Percentiles rank a stretch among this genome's conserved stretches.
Conservation (phyloP, 306 rosid genomes). For the Abrus precatorius region DNA sequence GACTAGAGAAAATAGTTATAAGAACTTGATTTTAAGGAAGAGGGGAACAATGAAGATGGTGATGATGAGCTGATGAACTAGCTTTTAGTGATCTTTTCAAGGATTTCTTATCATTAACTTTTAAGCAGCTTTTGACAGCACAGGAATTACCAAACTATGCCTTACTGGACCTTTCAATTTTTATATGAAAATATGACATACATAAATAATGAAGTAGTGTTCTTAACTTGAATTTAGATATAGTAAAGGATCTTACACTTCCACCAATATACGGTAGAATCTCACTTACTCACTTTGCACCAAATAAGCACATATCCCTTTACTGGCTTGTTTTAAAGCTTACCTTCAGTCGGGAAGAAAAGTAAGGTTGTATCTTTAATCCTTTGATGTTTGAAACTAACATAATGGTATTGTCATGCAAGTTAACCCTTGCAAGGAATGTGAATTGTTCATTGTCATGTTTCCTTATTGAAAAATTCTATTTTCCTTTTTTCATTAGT, state of each 20-base stretch:
- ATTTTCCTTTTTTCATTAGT: neutral
- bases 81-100: slow-evolving; percentile 1
- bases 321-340: neutral
- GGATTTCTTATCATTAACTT: neutral
- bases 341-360: slow-evolving; percentile 3
- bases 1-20: slow-evolving; percentile 12
- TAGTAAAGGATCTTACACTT: neutral
- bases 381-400: slow-evolving; percentile 2
- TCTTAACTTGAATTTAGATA: neutral
- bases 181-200: neutral
- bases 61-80: neutral
- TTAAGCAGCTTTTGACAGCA: slow-evolving; percentile 1
- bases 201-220: neutral
- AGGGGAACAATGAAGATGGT: neutral
- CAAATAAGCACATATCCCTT: neutral
- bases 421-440: neutral
- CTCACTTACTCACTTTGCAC: neutral
- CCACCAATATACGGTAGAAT: neutral
- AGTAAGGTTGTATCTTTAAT: neutral
- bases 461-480: neutral
- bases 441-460: neutral
- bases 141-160: neutral
- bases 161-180: neutral
- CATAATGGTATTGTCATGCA: neutral
- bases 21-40: neutral